These are phyloP conservation scores for Oryza glaberrima DNA, from an alignment of 176 grass and related monocot species.

Conservation along the genomic window DNA sequence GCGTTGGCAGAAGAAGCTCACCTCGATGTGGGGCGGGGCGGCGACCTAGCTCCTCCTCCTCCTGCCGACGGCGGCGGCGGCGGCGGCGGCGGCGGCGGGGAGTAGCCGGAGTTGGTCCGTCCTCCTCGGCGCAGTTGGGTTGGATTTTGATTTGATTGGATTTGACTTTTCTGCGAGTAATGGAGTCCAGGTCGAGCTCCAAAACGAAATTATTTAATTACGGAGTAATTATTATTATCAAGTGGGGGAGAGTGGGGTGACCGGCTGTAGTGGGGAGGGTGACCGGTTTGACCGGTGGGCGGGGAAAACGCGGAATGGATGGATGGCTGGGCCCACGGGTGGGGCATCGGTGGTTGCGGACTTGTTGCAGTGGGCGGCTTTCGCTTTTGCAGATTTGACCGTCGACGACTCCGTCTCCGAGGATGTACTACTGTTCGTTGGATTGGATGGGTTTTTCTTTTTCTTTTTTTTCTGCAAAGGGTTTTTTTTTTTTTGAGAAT, in stretches of 20 bases:
- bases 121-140: not conserved
- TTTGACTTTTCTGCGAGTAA: not conserved
- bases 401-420: not conserved
- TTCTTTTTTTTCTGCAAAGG: no score
- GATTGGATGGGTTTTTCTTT: not conserved
- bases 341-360: not conserved
- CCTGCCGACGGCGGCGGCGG: not conserved
- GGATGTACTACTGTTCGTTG: not conserved
- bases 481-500: no score
- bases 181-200: constrained; percentile 23
- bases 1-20: not conserved
- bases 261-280: constrained; percentile 37
- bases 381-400: not conserved
- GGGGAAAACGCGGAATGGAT: not conserved
- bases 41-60: not conserved
- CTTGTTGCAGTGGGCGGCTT: no score
- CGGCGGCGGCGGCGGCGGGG: not conserved
- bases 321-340: not conserved
- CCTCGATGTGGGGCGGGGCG: constrained; percentile 14
- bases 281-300: constrained; percentile 42
- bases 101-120: not conserved
- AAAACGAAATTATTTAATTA: not conserved
- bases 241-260: not conserved
- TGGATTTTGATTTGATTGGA: not conserved
- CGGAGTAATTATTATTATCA: no score